These are phyloP conservation scores for Lotus japonicus DNA, from an alignment of 306 rosid genomes.

Conservation along the genomic window DNA sequence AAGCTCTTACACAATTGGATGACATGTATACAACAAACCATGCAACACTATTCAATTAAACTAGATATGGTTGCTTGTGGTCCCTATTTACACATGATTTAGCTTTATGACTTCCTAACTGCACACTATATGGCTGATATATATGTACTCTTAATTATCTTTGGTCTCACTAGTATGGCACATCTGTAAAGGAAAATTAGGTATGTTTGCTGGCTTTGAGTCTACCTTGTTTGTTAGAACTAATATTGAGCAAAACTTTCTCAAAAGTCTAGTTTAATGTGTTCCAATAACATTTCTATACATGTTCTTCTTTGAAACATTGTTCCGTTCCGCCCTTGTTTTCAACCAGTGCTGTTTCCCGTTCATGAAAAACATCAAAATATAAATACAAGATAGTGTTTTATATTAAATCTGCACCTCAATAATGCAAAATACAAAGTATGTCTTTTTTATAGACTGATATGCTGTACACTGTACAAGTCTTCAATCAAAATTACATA, in stretches of 20 bases:
- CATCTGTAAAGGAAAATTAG: neutral
- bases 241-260: neutral
- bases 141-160: neutral
- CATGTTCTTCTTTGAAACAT: neutral
- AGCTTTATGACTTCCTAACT: neutral
- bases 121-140: neutral
- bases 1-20: neutral
- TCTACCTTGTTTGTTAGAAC: neutral
- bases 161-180: neutral
- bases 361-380: neutral
- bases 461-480: too few species aligned
- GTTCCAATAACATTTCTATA: neutral
- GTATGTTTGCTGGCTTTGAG: neutral
- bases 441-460: neutral
- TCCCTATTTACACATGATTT: neutral
- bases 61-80: neutral
- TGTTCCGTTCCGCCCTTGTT: neutral
- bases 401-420: neutral
- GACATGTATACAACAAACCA: neutral
- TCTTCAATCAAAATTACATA: neutral
- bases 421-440: conserved; percentile 5
- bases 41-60: neutral
- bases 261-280: conserved; percentile 6
- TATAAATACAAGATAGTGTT: neutral
- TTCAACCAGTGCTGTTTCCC: neutral